phyloP scores from a whole-genome alignment of 2,329 filamentous ascomycete genomes.

The Trichoderma lentiforme region DNA sequence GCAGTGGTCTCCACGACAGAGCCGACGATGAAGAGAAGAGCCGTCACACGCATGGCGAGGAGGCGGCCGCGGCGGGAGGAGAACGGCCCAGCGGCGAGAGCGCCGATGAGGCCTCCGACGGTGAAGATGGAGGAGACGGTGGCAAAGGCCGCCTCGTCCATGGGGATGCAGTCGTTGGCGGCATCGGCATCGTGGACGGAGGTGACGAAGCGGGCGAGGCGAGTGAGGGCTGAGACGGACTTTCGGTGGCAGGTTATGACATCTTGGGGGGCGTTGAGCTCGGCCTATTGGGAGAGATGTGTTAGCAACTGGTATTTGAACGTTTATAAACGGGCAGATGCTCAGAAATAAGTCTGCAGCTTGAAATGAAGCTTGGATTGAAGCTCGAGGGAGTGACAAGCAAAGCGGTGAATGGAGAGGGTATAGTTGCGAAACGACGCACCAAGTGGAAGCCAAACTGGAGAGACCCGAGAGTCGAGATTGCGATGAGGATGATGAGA shows the following conservation, averaged over 20 bases:
- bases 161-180: conserved; percentile 76
- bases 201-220: conserved; percentile 29
- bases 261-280: conserved; percentile 92
- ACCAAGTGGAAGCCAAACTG: conserved; percentile 95
- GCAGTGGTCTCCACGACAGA: conserved; percentile 73
- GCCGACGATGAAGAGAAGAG: conserved; percentile 71
- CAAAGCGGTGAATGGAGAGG: neutral
- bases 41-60: conserved; percentile 72
- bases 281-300: conserved; percentile 52
- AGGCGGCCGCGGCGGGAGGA: conserved; percentile 74
- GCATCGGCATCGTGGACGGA: conserved; percentile 24
- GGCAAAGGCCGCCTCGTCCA: conserved; percentile 78
- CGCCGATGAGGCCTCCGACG: conserved; percentile 80
- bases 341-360: neutral
- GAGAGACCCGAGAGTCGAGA: conserved; percentile 80
- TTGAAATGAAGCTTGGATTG: neutral
- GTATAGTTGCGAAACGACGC: conserved; percentile 28
- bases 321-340: neutral
- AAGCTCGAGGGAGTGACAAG: neutral
- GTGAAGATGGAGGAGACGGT: conserved; percentile 89
- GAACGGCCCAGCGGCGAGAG: conserved; percentile 74
- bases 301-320: neutral
- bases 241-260: conserved; percentile 79
- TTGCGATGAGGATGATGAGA: conserved; percentile 70
- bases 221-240: conserved; percentile 34